Base-by-base conservation (phyloP, 495 filamentous ascomycete genomes). In the Pyrenula aspistea region DNA sequence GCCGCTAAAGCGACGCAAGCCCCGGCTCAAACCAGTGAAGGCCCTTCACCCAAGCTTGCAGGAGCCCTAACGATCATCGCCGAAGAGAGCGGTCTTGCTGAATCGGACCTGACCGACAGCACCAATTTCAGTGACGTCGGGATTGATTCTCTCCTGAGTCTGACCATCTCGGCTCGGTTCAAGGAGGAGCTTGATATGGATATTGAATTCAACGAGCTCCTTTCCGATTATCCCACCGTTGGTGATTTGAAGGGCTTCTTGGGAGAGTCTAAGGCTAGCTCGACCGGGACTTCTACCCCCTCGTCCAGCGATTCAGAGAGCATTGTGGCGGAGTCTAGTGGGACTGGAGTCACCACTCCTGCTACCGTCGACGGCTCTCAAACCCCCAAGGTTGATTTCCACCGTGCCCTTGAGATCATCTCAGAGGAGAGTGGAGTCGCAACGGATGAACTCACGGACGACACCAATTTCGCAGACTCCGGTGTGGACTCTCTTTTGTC, bases 41-140 rank as follows among this genome's bases (percentile, higher is more conserved):
- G 15, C 15, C 31, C 4, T 4, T 4, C 4, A 15, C 31, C 31
- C 15, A 42, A 42, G 22, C 56, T 68, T 12, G 59, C 56, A 12
- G 66, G 65, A 10, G 80, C 83, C 49, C 76, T 88, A 60, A 70
- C 74, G 4, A 82, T 90, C 31, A 70, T 89, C 47, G 83, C 84
- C 22, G 77, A 78, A 58, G 85, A 89, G 62, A 76, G 84, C 49
- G 84, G 83, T 53, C 73, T 86, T 55, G 76, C 75, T 25, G 68
- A 78, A 19, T 73, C 77, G 25, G 86, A 89, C 58, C 73, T 89
- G 59, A 76, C 78, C 15, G 54, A 56, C n/a, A 51, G 56, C 2
- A 52, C 63, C 0, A 25, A n/a, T 0, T 63, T 65, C 24, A 53
- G 53, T 10, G 36, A 60, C 2, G 21, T 66, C 1, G 63, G 66